Evolutionary conservation across 495 filamentous ascomycete genomes (phyloP).

Genomic region (Neurospora tetraspora): DNA sequence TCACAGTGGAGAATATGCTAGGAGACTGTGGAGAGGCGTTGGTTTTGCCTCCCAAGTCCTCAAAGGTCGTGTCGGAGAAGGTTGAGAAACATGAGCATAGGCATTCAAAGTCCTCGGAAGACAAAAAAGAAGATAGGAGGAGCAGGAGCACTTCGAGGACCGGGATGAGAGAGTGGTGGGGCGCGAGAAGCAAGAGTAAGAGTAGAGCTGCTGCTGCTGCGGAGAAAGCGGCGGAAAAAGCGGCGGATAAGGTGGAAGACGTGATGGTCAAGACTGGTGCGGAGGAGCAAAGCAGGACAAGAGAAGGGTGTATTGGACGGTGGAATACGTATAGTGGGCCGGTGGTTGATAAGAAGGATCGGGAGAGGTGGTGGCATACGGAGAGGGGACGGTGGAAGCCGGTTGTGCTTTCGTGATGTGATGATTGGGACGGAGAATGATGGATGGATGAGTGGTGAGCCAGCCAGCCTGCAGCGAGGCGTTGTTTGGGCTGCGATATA

Average conservation of each 20-base stretch:
- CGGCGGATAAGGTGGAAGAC: background rate
- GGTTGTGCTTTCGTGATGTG: constrained; percentile 21
- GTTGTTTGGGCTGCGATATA: background rate
- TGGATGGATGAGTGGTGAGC: background rate
- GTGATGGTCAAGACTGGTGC: background rate
- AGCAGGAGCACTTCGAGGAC: constrained; percentile 11
- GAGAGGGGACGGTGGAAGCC: constrained; percentile 37
- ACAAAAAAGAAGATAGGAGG: constrained; percentile 9
- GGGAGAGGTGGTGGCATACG: constrained; percentile 39
- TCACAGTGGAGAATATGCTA: constrained; percentile 43
- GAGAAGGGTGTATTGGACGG: constrained; percentile 41
- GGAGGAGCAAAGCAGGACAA: constrained; percentile 7
- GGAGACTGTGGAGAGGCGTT: constrained; percentile 34
- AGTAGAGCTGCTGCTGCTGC: background rate
- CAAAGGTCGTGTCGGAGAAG: background rate
- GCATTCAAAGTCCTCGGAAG: background rate
- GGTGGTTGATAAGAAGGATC: constrained; percentile 35
- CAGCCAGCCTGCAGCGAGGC: background rate
- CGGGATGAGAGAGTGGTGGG: constrained; percentile 14
- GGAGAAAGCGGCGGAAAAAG: background rate
- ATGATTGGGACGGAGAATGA: background rate
- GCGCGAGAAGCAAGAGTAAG: background rate
- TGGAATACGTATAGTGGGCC: constrained; percentile 40
- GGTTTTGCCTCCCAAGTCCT: constrained; percentile 5
- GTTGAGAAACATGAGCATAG: background rate